Evolutionary conservation across 305 asterid genomes (phyloP).

Genomic region (Salvia sclarea): DNA sequence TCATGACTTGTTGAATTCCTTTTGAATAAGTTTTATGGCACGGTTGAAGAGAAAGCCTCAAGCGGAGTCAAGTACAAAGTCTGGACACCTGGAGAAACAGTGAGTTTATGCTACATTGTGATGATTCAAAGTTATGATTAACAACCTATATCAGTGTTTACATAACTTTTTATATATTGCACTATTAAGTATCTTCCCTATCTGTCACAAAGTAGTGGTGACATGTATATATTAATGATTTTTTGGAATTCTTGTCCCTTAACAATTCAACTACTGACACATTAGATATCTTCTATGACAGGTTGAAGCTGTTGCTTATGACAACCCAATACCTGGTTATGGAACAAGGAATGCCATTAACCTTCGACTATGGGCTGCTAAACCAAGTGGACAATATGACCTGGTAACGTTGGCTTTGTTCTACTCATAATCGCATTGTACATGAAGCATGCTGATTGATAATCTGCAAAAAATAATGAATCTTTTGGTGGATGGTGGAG

Average conservation of each 20-base stretch:
- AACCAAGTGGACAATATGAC: constrained; percentile 31
- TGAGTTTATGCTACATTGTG: constrained; percentile 7
- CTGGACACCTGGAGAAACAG: constrained; percentile 28
- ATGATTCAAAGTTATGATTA: background rate
- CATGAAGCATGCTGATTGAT: background rate
- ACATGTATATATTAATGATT: background rate
- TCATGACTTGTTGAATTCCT: background rate
- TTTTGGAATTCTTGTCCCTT: background rate
- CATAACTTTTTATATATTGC: background rate
- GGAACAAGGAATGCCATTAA: constrained; percentile 31
- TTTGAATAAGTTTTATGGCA: constrained; percentile 20
- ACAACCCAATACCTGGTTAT: constrained; percentile 28
- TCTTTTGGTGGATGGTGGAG: background rate
- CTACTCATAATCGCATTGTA: background rate
- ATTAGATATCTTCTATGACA: constrained; percentile 1
- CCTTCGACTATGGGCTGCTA: constrained; percentile 30
- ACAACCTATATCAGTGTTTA: background rate
- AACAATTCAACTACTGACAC: background rate
- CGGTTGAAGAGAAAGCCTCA: constrained; percentile 22
- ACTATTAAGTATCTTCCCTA: background rate
- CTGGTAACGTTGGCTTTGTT: constrained; percentile 18
- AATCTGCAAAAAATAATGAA: constrained; percentile 1
- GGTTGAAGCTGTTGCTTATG: constrained; percentile 28
- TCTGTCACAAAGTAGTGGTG: background rate
- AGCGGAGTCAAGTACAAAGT: constrained; percentile 16